Base-by-base conservation (phyloP, 495 filamentous ascomycete species). In the Podospora sp. region DNA sequence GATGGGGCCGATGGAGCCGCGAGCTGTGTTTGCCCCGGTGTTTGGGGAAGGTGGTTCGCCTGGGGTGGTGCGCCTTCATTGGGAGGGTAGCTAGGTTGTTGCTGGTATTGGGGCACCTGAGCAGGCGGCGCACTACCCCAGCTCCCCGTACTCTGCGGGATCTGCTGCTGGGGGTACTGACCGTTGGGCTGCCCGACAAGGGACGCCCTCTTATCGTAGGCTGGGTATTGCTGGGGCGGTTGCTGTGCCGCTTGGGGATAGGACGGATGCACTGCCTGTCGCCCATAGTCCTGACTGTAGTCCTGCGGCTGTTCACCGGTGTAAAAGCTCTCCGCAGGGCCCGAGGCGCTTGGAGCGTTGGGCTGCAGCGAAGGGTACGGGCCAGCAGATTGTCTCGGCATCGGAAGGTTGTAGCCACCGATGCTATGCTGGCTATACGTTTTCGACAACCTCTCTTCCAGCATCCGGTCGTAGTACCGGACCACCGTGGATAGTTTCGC, bases 391-490 rank as follows among this genome's bases (percentile, higher is more conserved):
- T 89, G 84, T 52, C 83, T 80, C 16, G 83, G 81, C 29, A 69
- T 71, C 6, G 83, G 81, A 20, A 84, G 76, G 66, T 75, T 79
- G 67, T 87, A 87, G 22, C 85, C 81, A 7, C 84, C 81, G 36
- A 88, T 80, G 51, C 79, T 87, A 68, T 93, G 91, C 71, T 96
- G 92, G 68, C 88, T 90, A 77, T 98, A 98, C 2, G 95, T 93
- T 73, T 89, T 95, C 1, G 93, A 95, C 9, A 99, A 82, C 16
- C 95, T 89, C 62, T 98, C 96, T 77, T 99, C 95, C 2, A 99
- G 82, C 96, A 99, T 98, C 21, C 92, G 88, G 75, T 99, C 96
- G 73, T 99, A 99, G 72, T 98, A 99, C n/a, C 95, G 88, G 22
- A 99, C 96, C 55, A 98, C 96, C 0, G 95, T 97, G 2, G 94